Evolutionary conservation across 805 yeast species (phyloP), one percentile per base, ranked within the genome.

Genomic region (Metschnikowia baotianmanensis): DNA sequence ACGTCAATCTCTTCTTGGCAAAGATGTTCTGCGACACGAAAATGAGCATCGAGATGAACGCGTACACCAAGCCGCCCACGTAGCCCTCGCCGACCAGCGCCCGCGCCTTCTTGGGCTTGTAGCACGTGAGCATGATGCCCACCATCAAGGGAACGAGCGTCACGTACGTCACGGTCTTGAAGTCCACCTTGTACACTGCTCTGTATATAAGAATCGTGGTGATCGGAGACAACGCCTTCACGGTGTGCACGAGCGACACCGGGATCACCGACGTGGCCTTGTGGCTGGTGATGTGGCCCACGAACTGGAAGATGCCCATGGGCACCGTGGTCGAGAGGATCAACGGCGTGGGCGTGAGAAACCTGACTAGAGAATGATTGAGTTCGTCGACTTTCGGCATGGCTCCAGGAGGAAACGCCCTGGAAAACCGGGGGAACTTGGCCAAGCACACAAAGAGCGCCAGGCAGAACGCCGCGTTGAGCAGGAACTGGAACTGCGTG

Each of bases 191-290:
- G 57, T 83, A 84, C 27, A 83, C 40, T 10, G 81, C 45, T 49
- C 85, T 72, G 64, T 89, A 89, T 30, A 86, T 86, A 22, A 79
- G 61, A 10, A 93, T 97, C 0, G 98, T 91, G 35, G 87, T 77
- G 19, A 91, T 70, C 2, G 99, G 99, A 23, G 95, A 83, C 27
- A 91, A 69, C 2, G 96, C 93, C 66, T 93, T 93, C 52, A 91
- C 82, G 7, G 97, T 89, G 61, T 91, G 97, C 16, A 93, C 97
- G 49, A 90, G 67, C 5, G 96, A 86, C n/a, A 93, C 96, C 0
- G 96, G 96, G 37, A 93, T 86, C 46, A 86, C 62, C 2, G 90
- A 77, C 2, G 96, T 89, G n/a, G 98, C 91, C 57, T 86, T 85
- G 59, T 90, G 96, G 6, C 95, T 79, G 11, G 95, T 78, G 47